A percentile compares a stretch with the other conserved stretches of the same genome.
These are phyloP conservation scores for Rhododendron henanense DNA, from an alignment of 148 eudicot species.

Conservation along the genomic window DNA sequence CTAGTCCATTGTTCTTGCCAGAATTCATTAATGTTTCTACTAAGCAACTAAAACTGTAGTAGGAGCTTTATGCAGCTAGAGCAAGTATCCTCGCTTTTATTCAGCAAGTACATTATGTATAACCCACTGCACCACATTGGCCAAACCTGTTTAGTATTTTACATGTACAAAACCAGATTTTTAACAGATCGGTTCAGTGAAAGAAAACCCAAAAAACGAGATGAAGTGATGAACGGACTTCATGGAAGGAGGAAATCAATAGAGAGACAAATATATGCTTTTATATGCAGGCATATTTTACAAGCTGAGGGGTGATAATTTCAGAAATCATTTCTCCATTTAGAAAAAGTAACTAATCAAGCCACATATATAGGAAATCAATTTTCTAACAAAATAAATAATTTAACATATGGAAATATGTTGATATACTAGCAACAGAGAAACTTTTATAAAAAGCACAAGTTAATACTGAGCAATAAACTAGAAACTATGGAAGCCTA, in stretches of 20 bases:
- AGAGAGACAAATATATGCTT: background rate
- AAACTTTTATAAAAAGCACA: background rate
- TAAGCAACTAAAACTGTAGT: background rate
- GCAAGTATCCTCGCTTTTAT: background rate
- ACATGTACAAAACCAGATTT: background rate
- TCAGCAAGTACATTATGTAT: background rate
- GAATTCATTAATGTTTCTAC: background rate
- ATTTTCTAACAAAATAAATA: background rate
- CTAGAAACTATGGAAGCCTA: constrained; percentile 11
- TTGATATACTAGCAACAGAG: background rate
- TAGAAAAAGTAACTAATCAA: background rate
- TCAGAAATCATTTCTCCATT: background rate
- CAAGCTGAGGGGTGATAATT: background rate
- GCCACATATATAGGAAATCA: background rate
- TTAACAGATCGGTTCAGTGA: background rate
- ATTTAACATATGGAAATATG: background rate
- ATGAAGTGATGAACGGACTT: background rate
- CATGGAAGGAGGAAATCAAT: background rate
- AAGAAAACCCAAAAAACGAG: background rate
- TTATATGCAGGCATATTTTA: background rate
- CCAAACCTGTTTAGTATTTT: background rate
- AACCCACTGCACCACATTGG: background rate
- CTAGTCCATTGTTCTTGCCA: background rate
- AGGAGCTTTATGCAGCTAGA: background rate
- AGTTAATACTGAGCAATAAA: background rate